These are phyloP conservation scores for Beauveria sp. DNA, from an alignment of 2,329 filamentous ascomycete species.

Conservation along the genomic window DNA sequence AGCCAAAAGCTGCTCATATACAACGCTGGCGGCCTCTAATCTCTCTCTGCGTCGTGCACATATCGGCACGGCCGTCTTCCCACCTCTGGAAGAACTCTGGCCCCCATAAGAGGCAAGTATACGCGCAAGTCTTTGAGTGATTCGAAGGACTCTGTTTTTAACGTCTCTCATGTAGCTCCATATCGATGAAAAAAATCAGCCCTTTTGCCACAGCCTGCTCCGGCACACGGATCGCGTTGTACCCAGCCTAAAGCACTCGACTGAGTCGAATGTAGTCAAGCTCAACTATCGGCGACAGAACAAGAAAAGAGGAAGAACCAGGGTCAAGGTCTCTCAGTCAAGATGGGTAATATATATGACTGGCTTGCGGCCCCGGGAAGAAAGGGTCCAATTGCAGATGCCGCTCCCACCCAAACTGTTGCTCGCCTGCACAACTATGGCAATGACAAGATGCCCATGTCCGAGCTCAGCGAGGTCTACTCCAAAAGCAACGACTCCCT, in stretches of 20 bases:
- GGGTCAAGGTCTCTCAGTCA: not conserved
- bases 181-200: not conserved
- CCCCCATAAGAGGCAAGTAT: conserved; percentile 11
- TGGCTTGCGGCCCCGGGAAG: conserved; percentile 11
- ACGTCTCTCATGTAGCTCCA: not conserved
- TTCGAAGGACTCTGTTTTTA: not conserved
- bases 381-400: conserved; percentile 11
- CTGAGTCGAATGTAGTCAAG: not conserved
- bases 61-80: conserved; percentile 6
- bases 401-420: conserved; percentile 11
- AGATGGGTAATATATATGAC: not conserved
- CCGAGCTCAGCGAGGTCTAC: not conserved
- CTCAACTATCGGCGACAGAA: not conserved
- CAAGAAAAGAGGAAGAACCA: not conserved
- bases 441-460: not conserved
- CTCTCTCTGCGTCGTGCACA: not conserved
- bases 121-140: not conserved
- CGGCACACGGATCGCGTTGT: not conserved
- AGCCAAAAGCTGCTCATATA: conserved; percentile 3
- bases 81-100: conserved; percentile 13
- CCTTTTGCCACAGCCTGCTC: not conserved
- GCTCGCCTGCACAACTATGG: not conserved
- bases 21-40: conserved; percentile 11
- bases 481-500: not conserved
- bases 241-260: not conserved